Evolutionary conservation across 352 stramenopile species (phyloP).

Genomic region (Globisporangium parvum): DNA sequence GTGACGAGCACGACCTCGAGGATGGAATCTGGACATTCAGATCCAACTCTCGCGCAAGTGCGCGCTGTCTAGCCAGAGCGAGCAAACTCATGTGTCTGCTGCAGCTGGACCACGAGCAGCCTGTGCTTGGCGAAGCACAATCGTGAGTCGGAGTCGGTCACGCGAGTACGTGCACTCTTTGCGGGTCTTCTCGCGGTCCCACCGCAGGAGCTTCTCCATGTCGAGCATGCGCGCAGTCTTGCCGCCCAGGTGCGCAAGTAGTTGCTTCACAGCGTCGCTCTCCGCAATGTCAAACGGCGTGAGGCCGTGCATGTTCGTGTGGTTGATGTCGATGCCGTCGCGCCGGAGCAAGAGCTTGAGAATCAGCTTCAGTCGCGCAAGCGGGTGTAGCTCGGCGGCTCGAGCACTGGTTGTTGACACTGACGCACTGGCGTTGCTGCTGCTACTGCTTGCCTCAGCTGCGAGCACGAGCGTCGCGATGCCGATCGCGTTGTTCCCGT

Average conservation of each 20-base stretch:
- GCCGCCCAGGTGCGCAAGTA: conserved; percentile 37
- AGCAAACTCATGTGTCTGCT: neutral
- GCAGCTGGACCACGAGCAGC: neutral
- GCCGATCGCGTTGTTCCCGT: conserved; percentile 60
- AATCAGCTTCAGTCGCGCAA: conserved; percentile 18
- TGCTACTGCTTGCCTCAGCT: conserved; percentile 1
- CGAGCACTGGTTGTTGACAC: neutral
- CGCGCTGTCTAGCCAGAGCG: neutral
- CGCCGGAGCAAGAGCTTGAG: conserved; percentile 20
- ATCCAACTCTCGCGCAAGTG: neutral
- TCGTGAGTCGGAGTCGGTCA: conserved; percentile 20
- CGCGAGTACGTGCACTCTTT: conserved; percentile 40
- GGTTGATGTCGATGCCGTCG: conserved; percentile 48
- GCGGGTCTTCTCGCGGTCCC: conserved; percentile 42
- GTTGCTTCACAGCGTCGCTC: conserved; percentile 28
- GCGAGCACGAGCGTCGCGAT: conserved; percentile 44
- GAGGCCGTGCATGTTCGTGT: conserved; percentile 66
- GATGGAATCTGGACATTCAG: no score
- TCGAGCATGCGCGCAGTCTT: conserved; percentile 33
- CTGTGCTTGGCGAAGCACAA: conserved; percentile 14
- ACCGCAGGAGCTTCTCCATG: conserved; percentile 42
- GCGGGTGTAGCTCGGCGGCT: neutral
- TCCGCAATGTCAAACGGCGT: conserved; percentile 53
- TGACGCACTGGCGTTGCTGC: neutral
- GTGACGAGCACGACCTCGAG: neutral